phyloP scores from a whole-genome alignment of 176 grass and related monocot genomes.

The Alloteropsis semialata region DNA sequence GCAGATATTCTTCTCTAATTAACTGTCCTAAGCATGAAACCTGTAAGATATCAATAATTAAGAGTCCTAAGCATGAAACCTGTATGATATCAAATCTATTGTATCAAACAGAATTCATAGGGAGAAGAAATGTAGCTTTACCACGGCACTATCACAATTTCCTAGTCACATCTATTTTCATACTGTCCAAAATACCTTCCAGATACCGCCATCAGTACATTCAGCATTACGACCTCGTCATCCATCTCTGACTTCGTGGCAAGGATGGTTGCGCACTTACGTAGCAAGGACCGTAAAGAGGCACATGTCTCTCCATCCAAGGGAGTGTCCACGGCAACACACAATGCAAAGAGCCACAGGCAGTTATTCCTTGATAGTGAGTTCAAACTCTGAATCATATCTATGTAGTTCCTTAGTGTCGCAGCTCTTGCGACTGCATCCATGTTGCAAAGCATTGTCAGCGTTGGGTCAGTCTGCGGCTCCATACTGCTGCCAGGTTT shows the following conservation, averaged over 20 bases:
- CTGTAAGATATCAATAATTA: too few species aligned
- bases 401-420: slow-evolving; percentile 57
- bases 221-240: slow-evolving; percentile 72
- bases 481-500: slow-evolving; percentile 34
- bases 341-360: slow-evolving; percentile 81
- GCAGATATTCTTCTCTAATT: background rate
- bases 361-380: slow-evolving; percentile 66
- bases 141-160: background rate
- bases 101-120: background rate
- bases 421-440: slow-evolving; percentile 63
- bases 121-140: background rate
- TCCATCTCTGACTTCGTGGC: slow-evolving; percentile 49
- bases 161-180: slow-evolving; percentile 22
- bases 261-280: slow-evolving; percentile 61
- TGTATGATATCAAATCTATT: background rate
- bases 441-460: slow-evolving; percentile 51
- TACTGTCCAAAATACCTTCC: slow-evolving; percentile 82
- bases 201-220: slow-evolving; percentile 62
- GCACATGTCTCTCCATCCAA: slow-evolving; percentile 60
- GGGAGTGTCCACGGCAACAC: slow-evolving; percentile 53
- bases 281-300: slow-evolving; percentile 61
- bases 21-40: background rate
- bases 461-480: slow-evolving; percentile 44
- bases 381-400: slow-evolving; percentile 56
- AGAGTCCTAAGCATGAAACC: too few species aligned